These are phyloP conservation scores for Aspergillus jensenii DNA, from an alignment of 2,329 filamentous ascomycete genomes.

Conservation along the genomic window DNA sequence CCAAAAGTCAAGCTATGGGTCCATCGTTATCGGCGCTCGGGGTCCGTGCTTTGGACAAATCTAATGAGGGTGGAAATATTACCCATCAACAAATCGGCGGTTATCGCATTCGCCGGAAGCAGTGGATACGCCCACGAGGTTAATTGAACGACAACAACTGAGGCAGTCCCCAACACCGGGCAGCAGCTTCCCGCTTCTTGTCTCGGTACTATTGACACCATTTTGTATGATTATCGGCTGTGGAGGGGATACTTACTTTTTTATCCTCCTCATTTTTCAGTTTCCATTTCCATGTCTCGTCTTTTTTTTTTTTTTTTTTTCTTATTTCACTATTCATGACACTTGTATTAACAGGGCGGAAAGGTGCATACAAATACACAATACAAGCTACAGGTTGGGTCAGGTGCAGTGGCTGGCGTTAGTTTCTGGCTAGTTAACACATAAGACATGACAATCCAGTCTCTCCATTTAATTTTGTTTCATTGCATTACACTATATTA, in stretches of 20 bases:
- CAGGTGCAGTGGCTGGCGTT: not conserved
- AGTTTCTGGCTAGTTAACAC: not conserved
- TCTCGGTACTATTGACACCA: not conserved
- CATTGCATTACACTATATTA: too few relatives aligned
- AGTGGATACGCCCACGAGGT: not conserved
- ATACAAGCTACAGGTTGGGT: not conserved
- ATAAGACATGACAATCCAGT: not conserved
- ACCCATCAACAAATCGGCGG: constrained; percentile 4
- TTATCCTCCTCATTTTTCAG: not conserved
- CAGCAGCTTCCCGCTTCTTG: not conserved
- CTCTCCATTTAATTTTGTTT: not conserved
- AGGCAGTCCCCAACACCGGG: not conserved
- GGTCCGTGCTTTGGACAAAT: not conserved
- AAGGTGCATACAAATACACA: not conserved
- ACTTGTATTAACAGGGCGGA: not conserved
- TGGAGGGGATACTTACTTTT: not conserved
- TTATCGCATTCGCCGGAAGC: not conserved
- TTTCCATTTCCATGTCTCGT: not conserved
- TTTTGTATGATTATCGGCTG: not conserved
- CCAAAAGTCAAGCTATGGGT: not conserved
- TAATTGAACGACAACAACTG: constrained; percentile 1
- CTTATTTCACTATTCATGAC: not conserved
- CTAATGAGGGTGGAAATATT: constrained; percentile 2
- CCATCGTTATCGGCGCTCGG: not conserved
- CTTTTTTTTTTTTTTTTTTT: not conserved